Conservation (phyloP, 2,329 filamentous ascomycete genomes). For the Cordyceps cateniannulata region DNA sequence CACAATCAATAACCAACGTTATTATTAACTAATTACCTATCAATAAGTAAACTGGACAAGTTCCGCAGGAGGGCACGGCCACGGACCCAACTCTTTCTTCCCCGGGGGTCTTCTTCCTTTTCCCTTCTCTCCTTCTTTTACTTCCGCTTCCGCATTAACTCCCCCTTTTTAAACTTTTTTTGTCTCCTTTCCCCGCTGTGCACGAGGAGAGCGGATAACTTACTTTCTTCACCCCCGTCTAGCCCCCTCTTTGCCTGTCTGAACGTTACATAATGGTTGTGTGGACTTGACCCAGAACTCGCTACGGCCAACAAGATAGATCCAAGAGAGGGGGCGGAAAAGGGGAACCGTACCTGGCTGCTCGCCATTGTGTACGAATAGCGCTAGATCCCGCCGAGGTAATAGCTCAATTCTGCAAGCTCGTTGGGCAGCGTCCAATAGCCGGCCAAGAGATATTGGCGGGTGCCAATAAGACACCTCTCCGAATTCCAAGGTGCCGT, state of each 20-base stretch:
- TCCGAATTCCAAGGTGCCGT: too few species aligned
- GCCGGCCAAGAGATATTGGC: too few species aligned
- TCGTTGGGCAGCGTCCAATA: too few species aligned
- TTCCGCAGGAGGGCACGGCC: not conserved
- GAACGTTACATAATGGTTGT: slow-evolving; percentile 1
- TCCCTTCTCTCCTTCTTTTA: not conserved
- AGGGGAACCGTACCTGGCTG: not conserved
- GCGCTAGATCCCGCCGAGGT: not conserved
- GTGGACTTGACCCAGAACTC: not conserved
- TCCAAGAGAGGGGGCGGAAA: not conserved
- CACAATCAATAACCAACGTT: not conserved
- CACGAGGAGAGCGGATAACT: not conserved
- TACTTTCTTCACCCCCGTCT: too few species aligned
- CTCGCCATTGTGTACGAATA: too few species aligned
- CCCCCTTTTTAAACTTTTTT: not conserved
- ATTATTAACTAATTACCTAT: too few species aligned
- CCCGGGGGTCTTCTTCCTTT: not conserved
- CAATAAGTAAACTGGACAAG: not conserved
- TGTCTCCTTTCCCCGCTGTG: not conserved
- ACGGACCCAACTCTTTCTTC: not conserved
- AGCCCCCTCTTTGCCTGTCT: too few species aligned
- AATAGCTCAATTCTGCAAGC: too few species aligned
- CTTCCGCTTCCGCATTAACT: not conserved
- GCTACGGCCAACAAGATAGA: not conserved
- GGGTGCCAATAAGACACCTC: too few species aligned